These are phyloP conservation scores for Emmonsia crescens DNA, from an alignment of 2,329 filamentous ascomycete species.

Conservation along the genomic window DNA sequence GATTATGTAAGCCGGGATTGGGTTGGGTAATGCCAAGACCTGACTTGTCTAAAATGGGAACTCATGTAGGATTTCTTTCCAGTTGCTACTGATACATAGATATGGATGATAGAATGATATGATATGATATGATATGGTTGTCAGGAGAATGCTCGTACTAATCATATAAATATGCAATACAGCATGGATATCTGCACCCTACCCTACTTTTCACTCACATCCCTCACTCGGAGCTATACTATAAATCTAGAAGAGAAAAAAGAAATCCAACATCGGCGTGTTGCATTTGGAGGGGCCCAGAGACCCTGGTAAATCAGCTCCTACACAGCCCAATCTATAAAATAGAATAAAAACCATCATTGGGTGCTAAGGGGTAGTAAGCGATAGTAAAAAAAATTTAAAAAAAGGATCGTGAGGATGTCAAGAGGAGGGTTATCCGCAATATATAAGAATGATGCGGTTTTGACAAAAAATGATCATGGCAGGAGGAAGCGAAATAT, in stretches of 20 bases:
- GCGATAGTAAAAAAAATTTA: not conserved
- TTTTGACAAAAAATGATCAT: not conserved
- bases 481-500: not conserved
- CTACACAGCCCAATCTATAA: not conserved
- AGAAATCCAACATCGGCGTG: not conserved
- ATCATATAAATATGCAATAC: not conserved
- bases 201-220: not conserved
- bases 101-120: too few relatives aligned
- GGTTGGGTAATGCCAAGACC: not conserved
- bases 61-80: too few relatives aligned
- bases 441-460: not conserved
- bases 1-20: conserved; percentile 1
- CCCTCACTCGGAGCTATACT: not conserved
- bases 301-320: not conserved
- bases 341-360: not conserved
- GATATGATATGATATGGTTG: too few relatives aligned
- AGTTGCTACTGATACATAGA: too few relatives aligned
- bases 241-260: not conserved
- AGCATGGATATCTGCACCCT: not conserved
- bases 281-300: not conserved
- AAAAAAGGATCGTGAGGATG: not conserved
- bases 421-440: not conserved
- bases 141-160: not conserved
- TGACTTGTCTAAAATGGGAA: not conserved
- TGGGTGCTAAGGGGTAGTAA: not conserved